These are phyloP conservation scores for Kuraishia hungarica DNA, from an alignment of 805 yeast genomes.

Conservation along the genomic window DNA sequence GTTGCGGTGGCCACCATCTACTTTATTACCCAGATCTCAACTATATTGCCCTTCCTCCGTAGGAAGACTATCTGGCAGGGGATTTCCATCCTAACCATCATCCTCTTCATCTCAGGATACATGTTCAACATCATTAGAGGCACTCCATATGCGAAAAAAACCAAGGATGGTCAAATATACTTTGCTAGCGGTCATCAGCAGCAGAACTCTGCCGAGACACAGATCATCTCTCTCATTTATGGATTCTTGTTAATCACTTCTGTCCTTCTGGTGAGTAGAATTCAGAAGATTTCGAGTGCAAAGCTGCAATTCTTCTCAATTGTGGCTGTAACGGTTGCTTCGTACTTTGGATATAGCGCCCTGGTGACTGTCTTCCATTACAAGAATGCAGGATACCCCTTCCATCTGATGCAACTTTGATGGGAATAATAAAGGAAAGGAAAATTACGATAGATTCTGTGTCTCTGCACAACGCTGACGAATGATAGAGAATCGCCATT, in stretches of 20 bases:
- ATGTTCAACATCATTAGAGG: conserved; percentile 88
- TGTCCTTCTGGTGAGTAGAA: conserved; percentile 48
- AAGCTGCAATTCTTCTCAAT: conserved; percentile 43
- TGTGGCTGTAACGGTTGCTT: conserved; percentile 28
- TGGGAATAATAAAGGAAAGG: background rate
- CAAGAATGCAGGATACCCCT: conserved; percentile 78
- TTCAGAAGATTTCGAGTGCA: conserved; percentile 38
- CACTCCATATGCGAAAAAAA: conserved; percentile 49
- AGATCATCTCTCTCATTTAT: conserved; percentile 67
- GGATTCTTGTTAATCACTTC: conserved; percentile 56
- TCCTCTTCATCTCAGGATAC: conserved; percentile 78
- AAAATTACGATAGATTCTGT: background rate
- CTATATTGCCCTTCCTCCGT: conserved; percentile 30
- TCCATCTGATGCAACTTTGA: conserved; percentile 35
- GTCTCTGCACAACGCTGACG: background rate
- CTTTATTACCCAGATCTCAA: conserved; percentile 19
- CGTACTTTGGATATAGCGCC: conserved; percentile 54
- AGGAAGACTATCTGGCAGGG: conserved; percentile 69
- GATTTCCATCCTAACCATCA: conserved; percentile 47
- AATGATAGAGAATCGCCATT: background rate
- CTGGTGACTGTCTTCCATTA: conserved; percentile 56
- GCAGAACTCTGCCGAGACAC: conserved; percentile 87
- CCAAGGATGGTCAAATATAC: conserved; percentile 29
- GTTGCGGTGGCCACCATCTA: conserved; percentile 22
- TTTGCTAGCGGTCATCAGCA: conserved; percentile 53